A percentile compares a stretch with the other conserved stretches of the same genome.
These are phyloP conservation scores for Tulasnella sp. DNA, from an alignment of 768 basidiomycete genomes.

Conservation along the genomic window DNA sequence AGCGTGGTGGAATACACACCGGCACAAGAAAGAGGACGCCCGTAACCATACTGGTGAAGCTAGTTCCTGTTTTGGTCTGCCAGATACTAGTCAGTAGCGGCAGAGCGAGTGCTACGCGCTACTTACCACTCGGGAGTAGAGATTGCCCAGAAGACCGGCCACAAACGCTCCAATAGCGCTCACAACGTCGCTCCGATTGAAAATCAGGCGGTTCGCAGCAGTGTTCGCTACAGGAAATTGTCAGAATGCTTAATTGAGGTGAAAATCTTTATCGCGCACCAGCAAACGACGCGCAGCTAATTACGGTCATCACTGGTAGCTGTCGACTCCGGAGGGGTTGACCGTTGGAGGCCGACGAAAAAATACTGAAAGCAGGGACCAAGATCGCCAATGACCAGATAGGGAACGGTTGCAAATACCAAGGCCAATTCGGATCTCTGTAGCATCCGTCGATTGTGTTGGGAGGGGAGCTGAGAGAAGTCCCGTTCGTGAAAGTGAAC, in stretches of 20 bases:
- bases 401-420: slow-evolving; percentile 81
- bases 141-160: slow-evolving; percentile 57
- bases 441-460: slow-evolving; percentile 61
- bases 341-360: slow-evolving; percentile 70
- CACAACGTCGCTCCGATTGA: slow-evolving; percentile 77
- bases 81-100: not conserved
- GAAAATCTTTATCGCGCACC: not conserved
- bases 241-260: too few relatives aligned
- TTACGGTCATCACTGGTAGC: slow-evolving; percentile 76
- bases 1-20: slow-evolving; percentile 43
- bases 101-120: not conserved
- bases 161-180: slow-evolving; percentile 77
- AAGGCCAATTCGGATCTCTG: slow-evolving; percentile 58
- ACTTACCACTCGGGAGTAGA: slow-evolving; percentile 75
- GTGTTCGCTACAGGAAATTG: slow-evolving; percentile 56
- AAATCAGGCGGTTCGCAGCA: slow-evolving; percentile 77
- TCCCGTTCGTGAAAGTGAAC: slow-evolving; percentile 60
- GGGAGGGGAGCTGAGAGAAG: slow-evolving; percentile 39
- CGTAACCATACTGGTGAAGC: slow-evolving; percentile 87
- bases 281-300: slow-evolving; percentile 70
- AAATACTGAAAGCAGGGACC: slow-evolving; percentile 66
- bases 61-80: slow-evolving; percentile 50
- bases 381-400: slow-evolving; percentile 70
- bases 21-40: slow-evolving; percentile 85
- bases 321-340: slow-evolving; percentile 71